Evolutionary conservation across 2,329 filamentous ascomycete species (phyloP).

Genomic region (Alternaria tenuissima): DNA sequence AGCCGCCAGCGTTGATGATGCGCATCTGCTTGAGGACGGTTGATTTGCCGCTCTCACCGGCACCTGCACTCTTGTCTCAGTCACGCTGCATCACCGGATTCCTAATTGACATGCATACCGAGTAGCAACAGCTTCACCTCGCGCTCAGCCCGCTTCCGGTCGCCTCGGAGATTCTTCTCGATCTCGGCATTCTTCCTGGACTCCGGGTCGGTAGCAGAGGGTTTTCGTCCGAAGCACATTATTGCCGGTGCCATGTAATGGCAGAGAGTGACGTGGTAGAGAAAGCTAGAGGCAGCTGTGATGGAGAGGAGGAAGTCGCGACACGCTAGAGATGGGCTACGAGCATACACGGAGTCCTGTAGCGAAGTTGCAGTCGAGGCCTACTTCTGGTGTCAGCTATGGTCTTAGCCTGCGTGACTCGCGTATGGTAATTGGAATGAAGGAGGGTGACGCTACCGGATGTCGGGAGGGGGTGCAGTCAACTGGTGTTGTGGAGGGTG

Average conservation of each 20-base stretch:
- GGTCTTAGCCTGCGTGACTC: constrained; percentile 7
- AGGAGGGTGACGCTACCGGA: constrained; percentile 20
- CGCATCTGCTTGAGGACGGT: constrained; percentile 99
- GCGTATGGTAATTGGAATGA: constrained; percentile 1
- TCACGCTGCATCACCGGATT: constrained; percentile 26
- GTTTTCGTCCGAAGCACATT: constrained; percentile 63
- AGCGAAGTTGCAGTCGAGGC: constrained; percentile 7
- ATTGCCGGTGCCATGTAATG: constrained; percentile 51
- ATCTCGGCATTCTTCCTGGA: constrained; percentile 71
- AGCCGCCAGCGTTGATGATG: constrained; percentile 93
- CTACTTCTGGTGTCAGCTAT: background rate
- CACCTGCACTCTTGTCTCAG: constrained; percentile 66
- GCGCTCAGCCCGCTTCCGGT: constrained; percentile 84
- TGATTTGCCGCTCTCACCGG: constrained; percentile 94
- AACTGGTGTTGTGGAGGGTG: background rate
- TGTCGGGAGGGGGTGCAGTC: constrained; percentile 16
- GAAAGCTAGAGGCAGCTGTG: constrained; percentile 12
- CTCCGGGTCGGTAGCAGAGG: constrained; percentile 58
- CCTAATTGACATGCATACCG: constrained; percentile 66
- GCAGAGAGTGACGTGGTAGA: background rate
- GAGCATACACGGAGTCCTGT: constrained; percentile 7
- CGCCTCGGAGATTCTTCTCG: constrained; percentile 82
- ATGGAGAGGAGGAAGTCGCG: constrained; percentile 11
- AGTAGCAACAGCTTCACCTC: constrained; percentile 94
- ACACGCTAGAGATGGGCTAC: constrained; percentile 9